Evolutionary conservation across 2,329 filamentous ascomycete genomes (phyloP).

Genomic region (Paecilomyces variotii): DNA sequence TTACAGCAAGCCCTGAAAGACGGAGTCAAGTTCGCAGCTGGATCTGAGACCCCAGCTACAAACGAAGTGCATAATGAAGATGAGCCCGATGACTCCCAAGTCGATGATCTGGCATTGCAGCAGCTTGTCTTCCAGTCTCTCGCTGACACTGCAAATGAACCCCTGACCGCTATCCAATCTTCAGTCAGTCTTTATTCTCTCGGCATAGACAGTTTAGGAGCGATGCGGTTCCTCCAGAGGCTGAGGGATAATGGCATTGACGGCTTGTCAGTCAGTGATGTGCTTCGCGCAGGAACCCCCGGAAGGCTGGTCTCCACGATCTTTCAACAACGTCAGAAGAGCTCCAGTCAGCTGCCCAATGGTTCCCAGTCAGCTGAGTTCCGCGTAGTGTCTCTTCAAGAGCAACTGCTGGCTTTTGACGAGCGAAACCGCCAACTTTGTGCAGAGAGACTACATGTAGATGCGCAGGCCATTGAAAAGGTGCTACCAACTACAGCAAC

Average conservation of each 20-base stretch:
- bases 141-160: conserved; percentile 9
- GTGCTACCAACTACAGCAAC: conserved; percentile 27
- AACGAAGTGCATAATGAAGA: conserved; percentile 4
- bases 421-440: conserved; percentile 10
- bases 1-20: conserved; percentile 4
- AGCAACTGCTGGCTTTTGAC: conserved; percentile 11
- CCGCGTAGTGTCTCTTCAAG: neutral
- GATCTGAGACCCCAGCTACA: neutral
- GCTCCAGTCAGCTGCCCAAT: neutral
- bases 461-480: conserved; percentile 14
- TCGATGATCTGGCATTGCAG: conserved; percentile 3
- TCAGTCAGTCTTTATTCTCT: conserved; percentile 14
- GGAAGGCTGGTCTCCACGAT: conserved; percentile 14
- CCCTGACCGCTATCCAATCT: conserved; percentile 8
- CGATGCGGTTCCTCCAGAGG: conserved; percentile 25
- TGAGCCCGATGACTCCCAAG: conserved; percentile 1
- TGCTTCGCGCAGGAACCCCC: conserved; percentile 21
- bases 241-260: conserved; percentile 19
- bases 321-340: conserved; percentile 1
- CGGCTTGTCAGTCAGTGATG: conserved; percentile 17
- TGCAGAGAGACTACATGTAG: conserved; percentile 11
- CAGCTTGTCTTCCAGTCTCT: conserved; percentile 11
- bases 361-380: neutral
- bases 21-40: conserved; percentile 2
- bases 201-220: conserved; percentile 29